These are phyloP conservation scores for Parascedosporium putredinis DNA, from an alignment of 2,329 filamentous ascomycete species.

Conservation along the genomic window DNA sequence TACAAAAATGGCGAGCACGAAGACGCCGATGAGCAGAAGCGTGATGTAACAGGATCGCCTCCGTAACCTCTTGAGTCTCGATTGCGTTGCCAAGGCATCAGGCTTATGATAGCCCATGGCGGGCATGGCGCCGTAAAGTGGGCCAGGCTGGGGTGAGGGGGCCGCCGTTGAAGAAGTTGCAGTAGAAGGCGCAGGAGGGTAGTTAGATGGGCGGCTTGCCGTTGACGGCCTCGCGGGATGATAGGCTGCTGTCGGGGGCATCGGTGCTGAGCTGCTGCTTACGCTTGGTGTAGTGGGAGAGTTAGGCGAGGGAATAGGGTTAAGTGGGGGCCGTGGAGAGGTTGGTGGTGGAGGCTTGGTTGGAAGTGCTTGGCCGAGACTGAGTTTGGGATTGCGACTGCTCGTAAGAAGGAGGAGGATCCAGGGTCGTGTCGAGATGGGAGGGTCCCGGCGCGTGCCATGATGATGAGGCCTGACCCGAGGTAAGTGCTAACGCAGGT, in stretches of 20 bases:
- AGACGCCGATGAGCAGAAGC: constrained; percentile 2
- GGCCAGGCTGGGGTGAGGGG: background rate
- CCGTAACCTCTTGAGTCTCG: constrained; percentile 2
- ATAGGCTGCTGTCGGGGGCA: background rate
- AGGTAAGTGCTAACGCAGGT: constrained; percentile 5
- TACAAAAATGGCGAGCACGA: constrained; percentile 3
- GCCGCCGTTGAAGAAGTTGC: background rate
- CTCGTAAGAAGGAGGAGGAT: constrained; percentile 6
- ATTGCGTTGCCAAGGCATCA: background rate
- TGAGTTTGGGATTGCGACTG: constrained; percentile 2
- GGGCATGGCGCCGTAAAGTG: constrained; percentile 3
- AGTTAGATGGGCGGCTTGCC: background rate
- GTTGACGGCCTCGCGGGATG: background rate
- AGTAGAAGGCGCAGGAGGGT: background rate
- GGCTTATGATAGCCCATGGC: constrained; percentile 5
- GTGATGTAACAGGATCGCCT: constrained; percentile 5
- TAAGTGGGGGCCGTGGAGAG: background rate
- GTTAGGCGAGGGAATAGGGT: background rate
- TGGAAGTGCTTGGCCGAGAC: constrained; percentile 2
- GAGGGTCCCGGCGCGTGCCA: constrained; percentile 5
- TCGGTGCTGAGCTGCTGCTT: background rate
- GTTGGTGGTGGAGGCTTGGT: constrained; percentile 1
- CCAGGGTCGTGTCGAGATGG: constrained; percentile 6
- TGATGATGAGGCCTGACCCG: constrained; percentile 5
- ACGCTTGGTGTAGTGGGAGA: background rate